A percentile compares a stretch with the other conserved stretches of the same genome.
Evolutionary conservation across 805 yeast species (phyloP).

Genomic region (Saccharomycopsis sp.): DNA sequence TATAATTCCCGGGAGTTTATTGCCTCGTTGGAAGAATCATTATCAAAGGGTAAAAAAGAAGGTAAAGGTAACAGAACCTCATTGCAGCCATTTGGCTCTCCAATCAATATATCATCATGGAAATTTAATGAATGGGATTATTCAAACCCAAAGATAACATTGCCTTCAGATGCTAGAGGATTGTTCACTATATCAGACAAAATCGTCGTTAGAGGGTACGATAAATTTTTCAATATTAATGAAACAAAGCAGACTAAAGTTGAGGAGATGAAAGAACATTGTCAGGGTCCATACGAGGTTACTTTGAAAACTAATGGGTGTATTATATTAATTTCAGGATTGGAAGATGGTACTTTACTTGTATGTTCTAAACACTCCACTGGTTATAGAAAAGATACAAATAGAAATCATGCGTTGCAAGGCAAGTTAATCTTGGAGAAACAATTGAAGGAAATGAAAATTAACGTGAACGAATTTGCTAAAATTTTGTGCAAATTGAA

Average conservation of each 20-base stretch:
- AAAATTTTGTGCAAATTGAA: slow-evolving; percentile 40
- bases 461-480: slow-evolving; percentile 48
- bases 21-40: slow-evolving; percentile 8
- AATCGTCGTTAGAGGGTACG: slow-evolving; percentile 82
- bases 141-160: slow-evolving; percentile 34
- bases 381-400: slow-evolving; percentile 49
- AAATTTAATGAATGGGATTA: slow-evolving; percentile 90
- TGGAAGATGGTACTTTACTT: slow-evolving; percentile 65
- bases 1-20: background rate
- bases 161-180: slow-evolving; percentile 82
- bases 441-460: slow-evolving; percentile 42
- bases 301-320: slow-evolving; percentile 93
- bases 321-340: slow-evolving; percentile 74
- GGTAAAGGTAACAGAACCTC: slow-evolving; percentile 9
- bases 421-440: slow-evolving; percentile 53
- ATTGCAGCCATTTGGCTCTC: slow-evolving; percentile 6
- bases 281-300: slow-evolving; percentile 72
- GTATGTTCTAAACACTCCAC: slow-evolving; percentile 92
- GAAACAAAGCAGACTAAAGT: slow-evolving; percentile 54
- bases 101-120: slow-evolving; percentile 42
- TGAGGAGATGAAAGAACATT: slow-evolving; percentile 32
- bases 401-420: slow-evolving; percentile 64
- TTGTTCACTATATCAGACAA: slow-evolving; percentile 48
- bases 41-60: slow-evolving; percentile 2
- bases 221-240: slow-evolving; percentile 81